Conservation (phyloP, 108 stramenopile genomes). For the Fragilaria radians region DNA sequence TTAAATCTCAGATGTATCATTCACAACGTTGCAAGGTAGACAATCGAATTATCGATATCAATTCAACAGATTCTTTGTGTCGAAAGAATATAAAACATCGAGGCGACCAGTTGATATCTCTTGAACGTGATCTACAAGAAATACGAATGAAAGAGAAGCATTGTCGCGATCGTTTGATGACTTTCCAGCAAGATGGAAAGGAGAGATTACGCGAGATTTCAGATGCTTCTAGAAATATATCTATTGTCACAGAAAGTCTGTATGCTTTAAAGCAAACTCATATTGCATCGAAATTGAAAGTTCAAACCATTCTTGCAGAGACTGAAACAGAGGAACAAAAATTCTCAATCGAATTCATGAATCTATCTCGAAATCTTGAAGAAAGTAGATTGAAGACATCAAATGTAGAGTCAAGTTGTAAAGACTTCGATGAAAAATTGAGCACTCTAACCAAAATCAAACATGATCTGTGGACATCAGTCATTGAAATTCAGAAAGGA, state of each 20-base stretch:
- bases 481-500: not conserved
- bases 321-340: slow-evolving; percentile 37
- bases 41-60: slow-evolving; percentile 23
- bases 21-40: slow-evolving; percentile 41
- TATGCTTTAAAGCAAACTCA: slow-evolving; percentile 38
- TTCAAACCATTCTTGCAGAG: slow-evolving; percentile 39
- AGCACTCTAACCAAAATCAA: not conserved
- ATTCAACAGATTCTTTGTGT: slow-evolving; percentile 28
- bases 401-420: not conserved
- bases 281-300: slow-evolving; percentile 37
- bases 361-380: slow-evolving; percentile 12
- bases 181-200: slow-evolving; percentile 23
- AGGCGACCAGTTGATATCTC: slow-evolving; percentile 19
- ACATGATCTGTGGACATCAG: not conserved
- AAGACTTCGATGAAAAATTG: not conserved
- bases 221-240: slow-evolving; percentile 26
- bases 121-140: slow-evolving; percentile 25
- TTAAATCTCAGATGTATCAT: slow-evolving; percentile 28
- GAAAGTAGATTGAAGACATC: slow-evolving; percentile 23
- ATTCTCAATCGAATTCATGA: slow-evolving; percentile 16
- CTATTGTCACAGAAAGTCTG: slow-evolving; percentile 26
- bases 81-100: slow-evolving; percentile 27
- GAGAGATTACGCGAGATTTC: slow-evolving; percentile 25
- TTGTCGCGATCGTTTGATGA: slow-evolving; percentile 33
- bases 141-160: slow-evolving; percentile 27